Conservation (phyloP, 2,329 filamentous ascomycete species). For the Diaporthe sp. region DNA sequence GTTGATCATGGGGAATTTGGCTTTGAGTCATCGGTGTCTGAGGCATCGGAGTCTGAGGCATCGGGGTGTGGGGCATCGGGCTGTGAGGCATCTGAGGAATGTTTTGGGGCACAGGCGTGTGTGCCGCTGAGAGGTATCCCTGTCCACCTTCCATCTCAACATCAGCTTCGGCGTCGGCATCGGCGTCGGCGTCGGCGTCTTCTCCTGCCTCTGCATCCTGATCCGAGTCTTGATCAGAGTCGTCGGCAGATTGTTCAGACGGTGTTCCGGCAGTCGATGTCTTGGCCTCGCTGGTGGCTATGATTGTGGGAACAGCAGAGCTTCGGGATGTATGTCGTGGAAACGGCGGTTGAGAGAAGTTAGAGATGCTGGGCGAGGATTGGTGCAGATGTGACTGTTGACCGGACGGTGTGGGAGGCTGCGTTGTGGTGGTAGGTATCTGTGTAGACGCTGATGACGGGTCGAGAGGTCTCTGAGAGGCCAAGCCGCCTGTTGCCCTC, state of each 20-base stretch:
- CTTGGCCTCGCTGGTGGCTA: slow-evolving; percentile 37
- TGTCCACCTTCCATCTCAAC: slow-evolving; percentile 38
- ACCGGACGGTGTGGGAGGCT: slow-evolving; percentile 44
- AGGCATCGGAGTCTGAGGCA: slow-evolving; percentile 3
- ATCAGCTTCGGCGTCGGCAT: slow-evolving; percentile 38
- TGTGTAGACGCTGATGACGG: slow-evolving; percentile 45
- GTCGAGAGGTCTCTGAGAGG: slow-evolving; percentile 64
- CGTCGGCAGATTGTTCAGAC: slow-evolving; percentile 29
- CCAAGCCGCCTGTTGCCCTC: slow-evolving; percentile 61
- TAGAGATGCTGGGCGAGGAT: slow-evolving; percentile 47
- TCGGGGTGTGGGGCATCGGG: neutral
- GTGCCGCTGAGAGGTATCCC: slow-evolving; percentile 30
- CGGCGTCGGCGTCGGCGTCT: slow-evolving; percentile 36
- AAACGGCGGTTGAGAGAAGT: slow-evolving; percentile 35
- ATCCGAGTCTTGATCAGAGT: slow-evolving; percentile 39
- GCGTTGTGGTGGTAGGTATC: slow-evolving; percentile 45
- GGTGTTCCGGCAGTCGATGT: slow-evolving; percentile 38
- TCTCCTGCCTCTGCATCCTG: slow-evolving; percentile 29
- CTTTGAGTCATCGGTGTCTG: slow-evolving; percentile 2
- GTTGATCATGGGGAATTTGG: slow-evolving; percentile 25
- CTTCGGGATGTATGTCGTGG: slow-evolving; percentile 26
- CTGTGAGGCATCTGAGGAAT: slow-evolving; percentile 33
- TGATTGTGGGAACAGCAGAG: slow-evolving; percentile 30
- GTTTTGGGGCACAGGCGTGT: slow-evolving; percentile 24
- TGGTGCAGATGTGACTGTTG: slow-evolving; percentile 43